Evolutionary conservation across 2,329 filamentous ascomycete species (phyloP).

Genomic region (Aspergillus neotritici): DNA sequence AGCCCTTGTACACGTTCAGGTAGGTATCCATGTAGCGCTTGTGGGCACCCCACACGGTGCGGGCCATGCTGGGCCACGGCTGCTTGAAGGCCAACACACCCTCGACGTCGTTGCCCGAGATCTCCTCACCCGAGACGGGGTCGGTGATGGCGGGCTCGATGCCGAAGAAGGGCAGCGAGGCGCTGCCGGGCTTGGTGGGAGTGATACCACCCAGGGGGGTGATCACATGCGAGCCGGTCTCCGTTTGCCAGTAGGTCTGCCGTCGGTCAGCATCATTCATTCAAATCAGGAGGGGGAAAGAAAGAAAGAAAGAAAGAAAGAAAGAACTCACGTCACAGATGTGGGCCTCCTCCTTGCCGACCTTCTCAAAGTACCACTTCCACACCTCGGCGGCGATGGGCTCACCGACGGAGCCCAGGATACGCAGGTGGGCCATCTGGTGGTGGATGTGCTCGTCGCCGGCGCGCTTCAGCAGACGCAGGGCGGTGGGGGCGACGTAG

Average conservation of each 20-base stretch:
- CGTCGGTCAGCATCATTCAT: constrained; percentile 4
- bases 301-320: neutral
- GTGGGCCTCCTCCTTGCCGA: constrained; percentile 89
- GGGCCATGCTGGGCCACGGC: constrained; percentile 96
- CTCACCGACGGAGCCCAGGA: constrained; percentile 92
- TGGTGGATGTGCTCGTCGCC: constrained; percentile 88
- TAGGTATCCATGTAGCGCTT: constrained; percentile 99
- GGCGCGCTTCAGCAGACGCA: constrained; percentile 89
- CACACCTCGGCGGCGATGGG: constrained; percentile 96
- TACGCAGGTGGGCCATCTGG: constrained; percentile 80
- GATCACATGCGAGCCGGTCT: constrained; percentile 95
- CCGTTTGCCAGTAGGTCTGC: constrained; percentile 99
- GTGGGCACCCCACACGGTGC: constrained; percentile 95
- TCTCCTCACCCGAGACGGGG: constrained; percentile 87
- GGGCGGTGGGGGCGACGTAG: constrained; percentile 92
- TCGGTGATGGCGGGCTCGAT: constrained; percentile 98
- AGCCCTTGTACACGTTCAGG: constrained; percentile 93
- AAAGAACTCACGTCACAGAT: constrained; percentile 77
- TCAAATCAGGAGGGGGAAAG: neutral
- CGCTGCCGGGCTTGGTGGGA: constrained; percentile 92
- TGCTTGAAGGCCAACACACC: constrained; percentile 96
- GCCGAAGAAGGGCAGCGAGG: constrained; percentile 95
- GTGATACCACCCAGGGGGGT: constrained; percentile 88
- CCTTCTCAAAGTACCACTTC: constrained; percentile 98
- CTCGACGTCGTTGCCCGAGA: constrained; percentile 93